A percentile compares a stretch with the other conserved stretches of the same genome.
Conservation (phyloP, 768 basidiomycete genomes). For the Auricularia heimuer region DNA sequence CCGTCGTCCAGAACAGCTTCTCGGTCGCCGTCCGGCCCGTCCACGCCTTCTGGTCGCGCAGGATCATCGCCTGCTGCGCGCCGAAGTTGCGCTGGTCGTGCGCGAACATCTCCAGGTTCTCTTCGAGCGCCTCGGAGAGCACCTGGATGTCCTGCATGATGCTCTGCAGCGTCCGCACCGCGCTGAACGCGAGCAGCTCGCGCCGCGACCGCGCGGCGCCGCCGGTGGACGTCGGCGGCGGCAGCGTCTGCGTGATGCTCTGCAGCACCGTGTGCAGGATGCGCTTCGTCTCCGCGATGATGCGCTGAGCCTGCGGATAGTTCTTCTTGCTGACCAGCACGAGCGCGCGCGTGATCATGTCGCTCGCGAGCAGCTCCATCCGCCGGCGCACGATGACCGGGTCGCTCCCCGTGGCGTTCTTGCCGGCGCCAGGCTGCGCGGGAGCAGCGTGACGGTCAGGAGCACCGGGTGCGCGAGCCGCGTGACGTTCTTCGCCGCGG, state of each 20-base stretch:
- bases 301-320: conserved; percentile 80
- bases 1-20: conserved; percentile 84
- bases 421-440: conserved; percentile 22
- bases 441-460: conserved; percentile 87
- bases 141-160: conserved; percentile 82
- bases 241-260: conserved; percentile 65
- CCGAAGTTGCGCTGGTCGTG: conserved; percentile 92
- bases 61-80: conserved; percentile 97
- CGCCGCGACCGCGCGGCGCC: conserved; percentile 55
- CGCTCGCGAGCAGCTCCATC: conserved; percentile 93
- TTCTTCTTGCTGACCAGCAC: conserved; percentile 89
- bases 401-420: conserved; percentile 41
- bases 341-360: conserved; percentile 93
- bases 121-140: conserved; percentile 78
- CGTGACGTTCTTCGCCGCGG: conserved; percentile 71
- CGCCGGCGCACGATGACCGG: conserved; percentile 84
- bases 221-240: conserved; percentile 39
- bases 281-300: conserved; percentile 82
- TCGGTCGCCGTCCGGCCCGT: conserved; percentile 86
- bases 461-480: conserved; percentile 87
- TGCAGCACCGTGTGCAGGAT: conserved; percentile 88
- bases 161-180: conserved; percentile 74
- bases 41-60: conserved; percentile 95
- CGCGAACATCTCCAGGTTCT: conserved; percentile 86
- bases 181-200: conserved; percentile 61